Evolutionary conservation across 2,329 filamentous ascomycete genomes (phyloP), one percentile per base, ranked within the genome.

Genomic region (Claviceps maximensis): DNA sequence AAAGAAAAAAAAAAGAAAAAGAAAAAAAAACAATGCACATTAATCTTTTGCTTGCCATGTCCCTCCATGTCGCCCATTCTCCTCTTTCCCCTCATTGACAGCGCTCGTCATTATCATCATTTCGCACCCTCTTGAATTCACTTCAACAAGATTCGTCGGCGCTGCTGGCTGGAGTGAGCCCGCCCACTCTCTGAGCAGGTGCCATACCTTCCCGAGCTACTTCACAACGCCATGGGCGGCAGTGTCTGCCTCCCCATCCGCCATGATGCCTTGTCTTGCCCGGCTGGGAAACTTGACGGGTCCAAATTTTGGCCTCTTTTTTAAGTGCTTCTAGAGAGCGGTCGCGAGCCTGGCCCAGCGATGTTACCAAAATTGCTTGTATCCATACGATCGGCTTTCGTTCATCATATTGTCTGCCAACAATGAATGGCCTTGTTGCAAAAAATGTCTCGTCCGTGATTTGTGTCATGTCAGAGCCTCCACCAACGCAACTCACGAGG

Each of bases 201-300:
- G 87, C 87, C 72, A 91, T 93, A 50, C 85, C 86, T 68, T 89
- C 86, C 55, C 86, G 77, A 7, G 86, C 88, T 63, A 91, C 5
- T 85, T 68, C 89, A 86, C 67, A 94, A 94, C n/a, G 87, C 87
- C 59, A 93, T 82, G 2, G 87, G 87, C 12, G 87, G 87, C 50
- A 95, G 71, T 29, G 80, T 83, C 65, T 85, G 82, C 52, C 78
- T 84, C 73, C 84, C 84, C 62, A 75, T 74, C 57, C 74, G 74
- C 79, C 79, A 82, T 57, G 79, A 75, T 55, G 74, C 70, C 52
- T 76, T 73, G 47, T 78, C 71, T 42, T 73, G 72, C 19, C 56
- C 51, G 17, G 73, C 69, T 48, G 75, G 76, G 3, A 4, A 13
- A 8, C 25, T 21, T 29, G 74, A 68, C 38, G 67, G 74, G 8